Evolutionary conservation across 148 eudicot genomes (phyloP).

Genomic region (Rhododendron griersonianum): DNA sequence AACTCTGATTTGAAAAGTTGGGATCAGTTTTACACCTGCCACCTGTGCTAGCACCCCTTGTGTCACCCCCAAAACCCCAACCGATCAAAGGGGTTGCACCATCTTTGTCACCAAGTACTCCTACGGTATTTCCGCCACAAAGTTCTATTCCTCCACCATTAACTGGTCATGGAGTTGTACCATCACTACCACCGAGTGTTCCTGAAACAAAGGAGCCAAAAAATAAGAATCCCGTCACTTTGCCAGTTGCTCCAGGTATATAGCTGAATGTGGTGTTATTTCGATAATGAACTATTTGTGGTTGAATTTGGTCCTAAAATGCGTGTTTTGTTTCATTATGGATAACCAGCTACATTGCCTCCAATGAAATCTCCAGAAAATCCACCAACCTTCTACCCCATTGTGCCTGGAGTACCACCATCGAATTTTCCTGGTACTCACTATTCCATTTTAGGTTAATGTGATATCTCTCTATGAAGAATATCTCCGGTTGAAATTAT

Average conservation of each 20-base stretch:
- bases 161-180: conserved; percentile 16
- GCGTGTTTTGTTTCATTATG: conserved; percentile 7
- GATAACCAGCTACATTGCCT: conserved; percentile 37
- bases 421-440: conserved; percentile 23
- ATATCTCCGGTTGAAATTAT: not conserved
- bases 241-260: conserved; percentile 45
- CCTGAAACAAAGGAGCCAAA: conserved; percentile 26
- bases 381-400: conserved; percentile 19
- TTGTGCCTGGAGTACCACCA: conserved; percentile 19
- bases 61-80: conserved; percentile 29
- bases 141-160: conserved; percentile 31
- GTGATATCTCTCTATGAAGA: not conserved
- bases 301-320: conserved; percentile 14
- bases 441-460: not conserved
- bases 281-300: conserved; percentile 1
- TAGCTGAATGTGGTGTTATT: not conserved
- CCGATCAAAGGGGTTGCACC: conserved; percentile 22
- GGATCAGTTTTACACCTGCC: conserved; percentile 24
- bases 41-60: conserved; percentile 25
- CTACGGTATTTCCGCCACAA: conserved; percentile 26
- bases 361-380: conserved; percentile 35
- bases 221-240: conserved; percentile 25
- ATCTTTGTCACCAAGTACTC: conserved; percentile 19
- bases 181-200: conserved; percentile 27
- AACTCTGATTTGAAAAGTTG: conserved; percentile 7